phyloP scores from a whole-genome alignment of 768 basidiomycete species.

The Tulasnella sp. region DNA sequence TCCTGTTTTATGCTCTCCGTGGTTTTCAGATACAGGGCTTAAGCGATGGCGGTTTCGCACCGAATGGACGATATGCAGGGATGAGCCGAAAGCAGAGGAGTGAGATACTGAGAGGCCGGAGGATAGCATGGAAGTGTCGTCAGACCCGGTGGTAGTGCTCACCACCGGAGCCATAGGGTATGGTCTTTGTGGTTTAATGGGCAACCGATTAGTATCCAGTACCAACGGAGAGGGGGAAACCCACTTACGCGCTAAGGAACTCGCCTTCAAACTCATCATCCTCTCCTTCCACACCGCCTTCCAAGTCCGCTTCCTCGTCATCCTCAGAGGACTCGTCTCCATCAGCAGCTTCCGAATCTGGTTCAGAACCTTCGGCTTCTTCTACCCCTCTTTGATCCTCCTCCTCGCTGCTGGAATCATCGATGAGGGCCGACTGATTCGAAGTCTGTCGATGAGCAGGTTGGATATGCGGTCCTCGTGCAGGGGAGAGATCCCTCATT shows the following conservation, averaged over 20 bases:
- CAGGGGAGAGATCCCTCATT: background rate
- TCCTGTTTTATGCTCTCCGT: constrained; percentile 22
- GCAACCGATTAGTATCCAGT: background rate
- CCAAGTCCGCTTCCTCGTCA: constrained; percentile 4
- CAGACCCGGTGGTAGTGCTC: constrained; percentile 56
- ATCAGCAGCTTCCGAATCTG: constrained; percentile 2
- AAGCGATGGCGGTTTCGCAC: constrained; percentile 42
- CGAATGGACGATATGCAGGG: constrained; percentile 36
- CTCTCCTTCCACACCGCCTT: constrained; percentile 17
- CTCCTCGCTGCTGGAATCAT: background rate
- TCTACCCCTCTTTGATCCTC: background rate
- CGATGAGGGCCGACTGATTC: background rate
- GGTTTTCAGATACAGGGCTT: constrained; percentile 55
- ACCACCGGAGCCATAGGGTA: constrained; percentile 28
- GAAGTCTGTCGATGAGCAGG: background rate
- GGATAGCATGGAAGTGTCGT: constrained; percentile 41
- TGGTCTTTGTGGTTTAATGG: background rate
- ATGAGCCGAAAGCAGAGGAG: constrained; percentile 42
- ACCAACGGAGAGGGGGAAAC: background rate
- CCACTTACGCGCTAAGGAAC: background rate
- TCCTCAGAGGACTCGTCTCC: background rate
- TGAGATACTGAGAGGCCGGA: constrained; percentile 45
- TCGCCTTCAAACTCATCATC: constrained; percentile 19
- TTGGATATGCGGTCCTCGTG: background rate
- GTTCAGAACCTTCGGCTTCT: background rate